phyloP scores from a whole-genome alignment of 148 eudicot species.

The Amaranthus hypochondriacus region DNA sequence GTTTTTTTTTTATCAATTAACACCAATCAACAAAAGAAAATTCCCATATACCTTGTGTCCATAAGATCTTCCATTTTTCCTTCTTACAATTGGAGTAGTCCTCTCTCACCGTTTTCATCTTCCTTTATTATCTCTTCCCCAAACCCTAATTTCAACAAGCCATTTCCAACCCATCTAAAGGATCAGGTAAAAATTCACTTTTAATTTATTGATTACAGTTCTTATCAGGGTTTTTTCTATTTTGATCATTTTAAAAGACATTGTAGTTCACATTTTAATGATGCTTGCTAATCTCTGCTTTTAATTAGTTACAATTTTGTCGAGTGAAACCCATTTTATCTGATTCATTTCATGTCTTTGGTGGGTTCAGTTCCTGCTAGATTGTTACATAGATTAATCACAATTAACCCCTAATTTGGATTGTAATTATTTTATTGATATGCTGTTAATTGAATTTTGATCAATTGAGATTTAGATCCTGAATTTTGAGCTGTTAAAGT shows the following conservation, averaged over 20 bases:
- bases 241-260: constrained; percentile 17
- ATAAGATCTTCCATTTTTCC: too few relatives aligned
- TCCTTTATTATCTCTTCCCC: too few relatives aligned
- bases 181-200: too few relatives aligned
- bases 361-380: constrained; percentile 13
- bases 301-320: constrained; percentile 22
- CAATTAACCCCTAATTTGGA: constrained; percentile 17
- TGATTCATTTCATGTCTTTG: neutral
- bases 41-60: too few relatives aligned
- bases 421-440: constrained; percentile 8
- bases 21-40: too few relatives aligned
- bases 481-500: neutral
- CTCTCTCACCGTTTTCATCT: too few relatives aligned
- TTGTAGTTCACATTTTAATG: constrained; percentile 12
- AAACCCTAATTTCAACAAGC: too few relatives aligned
- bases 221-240: neutral
- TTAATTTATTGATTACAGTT: too few relatives aligned
- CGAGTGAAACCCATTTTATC: constrained; percentile 20
- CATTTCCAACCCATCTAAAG: too few relatives aligned
- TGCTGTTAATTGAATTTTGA: neutral
- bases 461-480: constrained; percentile 24
- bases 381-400: constrained; percentile 18
- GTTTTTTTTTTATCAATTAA: too few relatives aligned
- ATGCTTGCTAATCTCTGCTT: constrained; percentile 9
- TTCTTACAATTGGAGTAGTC: too few relatives aligned